Base-by-base conservation (phyloP, 495 filamentous ascomycete genomes). In the Hypoxylon fuscum region DNA sequence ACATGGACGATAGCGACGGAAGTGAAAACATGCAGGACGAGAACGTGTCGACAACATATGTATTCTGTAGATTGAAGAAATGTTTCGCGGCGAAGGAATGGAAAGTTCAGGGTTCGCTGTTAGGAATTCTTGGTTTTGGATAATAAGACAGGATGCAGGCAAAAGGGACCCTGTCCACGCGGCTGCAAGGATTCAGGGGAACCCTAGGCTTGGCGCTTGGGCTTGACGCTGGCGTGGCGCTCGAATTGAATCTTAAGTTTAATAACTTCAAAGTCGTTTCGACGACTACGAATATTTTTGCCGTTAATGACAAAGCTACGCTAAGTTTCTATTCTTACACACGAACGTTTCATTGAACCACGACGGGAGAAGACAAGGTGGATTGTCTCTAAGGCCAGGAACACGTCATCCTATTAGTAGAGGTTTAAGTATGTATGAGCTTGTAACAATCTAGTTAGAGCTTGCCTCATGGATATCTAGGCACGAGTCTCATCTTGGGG, bases 161-260 rank as follows among this genome's bases (percentile, higher is more conserved):
- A 45, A 17, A n/a, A 21, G 25, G 31, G 56, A 17, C 56, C 40
- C 46, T 55, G 38, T 50, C 49, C 62, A 66, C 52, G 62, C 51
- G 62, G 51, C 52, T 57, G 27, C 62, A 60, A 52, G 56, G 62
- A 55, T 66, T 52, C 44, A 44, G 41, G 51, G 45, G 20, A 56
- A 46, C 25, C n/a, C 12, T 27, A 31, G 29, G 11, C 45, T 63
- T 52, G 52, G 38, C 51, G 44, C 35, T 29, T 17, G 27, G 50
- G 47, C 18, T 54, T 34, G 27, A 54, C 14, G 46, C 25, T 29
- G 38, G 53, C 42, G 43, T 64, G 54, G 47, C 41, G 34, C 21
- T 18, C 4, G n/a, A 14, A 7, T 37, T 37, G 34, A 15, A 37
- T 37, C 14, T 40, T 15, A 20, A 17, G 4, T 40, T 5, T 2